Evolutionary conservation across 768 basidiomycete genomes (phyloP).

Genomic region (Boletus sensibilis): DNA sequence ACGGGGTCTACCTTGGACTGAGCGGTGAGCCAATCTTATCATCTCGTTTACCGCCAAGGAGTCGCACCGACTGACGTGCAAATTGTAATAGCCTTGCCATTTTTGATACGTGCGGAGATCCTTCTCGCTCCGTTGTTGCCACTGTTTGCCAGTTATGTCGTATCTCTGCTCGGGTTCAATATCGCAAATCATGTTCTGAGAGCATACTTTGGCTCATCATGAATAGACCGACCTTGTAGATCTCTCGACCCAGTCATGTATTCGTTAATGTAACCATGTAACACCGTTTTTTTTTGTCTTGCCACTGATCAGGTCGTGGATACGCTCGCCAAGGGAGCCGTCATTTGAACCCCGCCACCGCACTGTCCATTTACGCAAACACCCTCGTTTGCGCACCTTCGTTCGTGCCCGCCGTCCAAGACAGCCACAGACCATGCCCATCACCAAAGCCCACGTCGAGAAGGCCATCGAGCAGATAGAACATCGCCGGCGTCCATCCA

Average conservation of each 20-base stretch:
- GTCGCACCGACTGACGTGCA: constrained; percentile 7
- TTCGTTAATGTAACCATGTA: constrained; percentile 14
- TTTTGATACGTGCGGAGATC: constrained; percentile 85
- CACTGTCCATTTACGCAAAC: constrained; percentile 18
- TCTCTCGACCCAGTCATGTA: not conserved
- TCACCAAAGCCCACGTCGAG: constrained; percentile 36
- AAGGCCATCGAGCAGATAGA: constrained; percentile 38
- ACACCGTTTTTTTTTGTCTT: constrained; percentile 4
- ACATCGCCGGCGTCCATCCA: constrained; percentile 48
- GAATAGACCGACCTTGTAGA: not conserved
- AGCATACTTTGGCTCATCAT: constrained; percentile 68
- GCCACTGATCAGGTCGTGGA: no score
- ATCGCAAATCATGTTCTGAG: constrained; percentile 78
- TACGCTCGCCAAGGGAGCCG: constrained; percentile 1
- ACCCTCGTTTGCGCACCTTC: constrained; percentile 1
- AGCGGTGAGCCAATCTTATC: constrained; percentile 51
- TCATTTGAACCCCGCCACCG: constrained; percentile 32
- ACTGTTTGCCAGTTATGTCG: constrained; percentile 79
- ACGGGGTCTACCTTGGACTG: constrained; percentile 86
- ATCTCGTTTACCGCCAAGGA: not conserved
- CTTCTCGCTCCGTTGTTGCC: constrained; percentile 90
- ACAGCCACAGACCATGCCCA: constrained; percentile 30
- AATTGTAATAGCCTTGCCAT: constrained; percentile 71
- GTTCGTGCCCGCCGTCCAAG: constrained; percentile 3
- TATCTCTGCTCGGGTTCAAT: constrained; percentile 89